Conservation (phyloP, 768 basidiomycete species). For the Serendipita sp. region DNA sequence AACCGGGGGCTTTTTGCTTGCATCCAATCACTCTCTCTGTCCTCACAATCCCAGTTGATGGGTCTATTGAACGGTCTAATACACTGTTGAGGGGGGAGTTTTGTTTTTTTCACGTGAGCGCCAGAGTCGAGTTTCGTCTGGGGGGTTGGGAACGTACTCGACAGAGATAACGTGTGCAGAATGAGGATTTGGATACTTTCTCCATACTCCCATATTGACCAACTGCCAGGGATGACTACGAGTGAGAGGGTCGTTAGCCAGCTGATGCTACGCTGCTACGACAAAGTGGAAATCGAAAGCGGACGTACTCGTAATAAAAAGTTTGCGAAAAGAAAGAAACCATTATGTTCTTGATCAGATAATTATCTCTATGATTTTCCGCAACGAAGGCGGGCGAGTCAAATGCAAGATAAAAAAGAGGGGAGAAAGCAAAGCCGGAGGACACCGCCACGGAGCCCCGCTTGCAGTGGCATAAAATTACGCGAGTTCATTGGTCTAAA, state of each 20-base stretch:
- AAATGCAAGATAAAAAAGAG: neutral
- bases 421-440: neutral
- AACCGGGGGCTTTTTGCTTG: slow-evolving; percentile 79
- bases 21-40: slow-evolving; percentile 83
- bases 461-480: neutral
- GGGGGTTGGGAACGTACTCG: slow-evolving; percentile 25
- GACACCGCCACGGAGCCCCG: neutral
- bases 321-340: slow-evolving; percentile 55
- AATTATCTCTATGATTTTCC: slow-evolving; percentile 4
- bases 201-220: slow-evolving; percentile 86
- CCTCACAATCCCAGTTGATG: slow-evolving; percentile 72
- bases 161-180: slow-evolving; percentile 78
- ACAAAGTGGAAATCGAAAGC: slow-evolving; percentile 1
- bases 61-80: slow-evolving; percentile 68
- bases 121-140: slow-evolving; percentile 10
- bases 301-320: slow-evolving; percentile 69
- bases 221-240: slow-evolving; percentile 77
- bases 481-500: neutral
- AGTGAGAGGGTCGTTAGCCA: slow-evolving; percentile 6
- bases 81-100: slow-evolving; percentile 24
- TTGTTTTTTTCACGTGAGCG: slow-evolving; percentile 20
- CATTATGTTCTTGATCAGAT: neutral
- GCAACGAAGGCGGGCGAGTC: neutral
- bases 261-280: no score
- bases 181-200: slow-evolving; percentile 90